Evolutionary conservation across 2,329 filamentous ascomycete species (phyloP).

Genomic region (Tolypocladium tropicale): DNA sequence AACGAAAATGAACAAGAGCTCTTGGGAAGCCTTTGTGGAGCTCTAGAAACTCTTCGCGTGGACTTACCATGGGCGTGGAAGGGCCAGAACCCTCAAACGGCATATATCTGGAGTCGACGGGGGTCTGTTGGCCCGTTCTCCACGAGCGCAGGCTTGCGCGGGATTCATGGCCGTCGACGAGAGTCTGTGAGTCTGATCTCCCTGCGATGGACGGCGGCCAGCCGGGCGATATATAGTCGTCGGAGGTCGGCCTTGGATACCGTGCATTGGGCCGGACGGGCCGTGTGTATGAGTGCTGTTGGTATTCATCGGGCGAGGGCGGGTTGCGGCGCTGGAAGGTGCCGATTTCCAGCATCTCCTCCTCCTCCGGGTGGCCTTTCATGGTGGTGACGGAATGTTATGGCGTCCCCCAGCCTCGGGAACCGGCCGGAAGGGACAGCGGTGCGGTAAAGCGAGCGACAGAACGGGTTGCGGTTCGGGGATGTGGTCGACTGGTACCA

Average conservation of each 20-base stretch:
- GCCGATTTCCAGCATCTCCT: conserved; percentile 26
- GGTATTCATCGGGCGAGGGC: conserved; percentile 15
- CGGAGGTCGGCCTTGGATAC: background rate
- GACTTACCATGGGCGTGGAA: conserved; percentile 9
- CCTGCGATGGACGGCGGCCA: conserved; percentile 9
- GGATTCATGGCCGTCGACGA: conserved; percentile 16
- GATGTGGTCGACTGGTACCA: background rate
- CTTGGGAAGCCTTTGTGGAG: no score
- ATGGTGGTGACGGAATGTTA: conserved; percentile 6
- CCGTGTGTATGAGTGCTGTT: conserved; percentile 11
- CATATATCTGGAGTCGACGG: conserved; percentile 4
- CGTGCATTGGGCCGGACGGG: conserved; percentile 1
- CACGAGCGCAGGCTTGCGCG: conserved; percentile 12
- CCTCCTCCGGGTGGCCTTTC: conserved; percentile 20
- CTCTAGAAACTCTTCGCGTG: background rate
- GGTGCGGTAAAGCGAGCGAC: background rate
- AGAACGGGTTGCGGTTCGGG: background rate
- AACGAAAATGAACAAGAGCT: background rate
- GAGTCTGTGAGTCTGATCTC: conserved; percentile 17
- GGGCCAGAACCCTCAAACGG: conserved; percentile 5
- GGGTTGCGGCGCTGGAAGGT: conserved; percentile 13
- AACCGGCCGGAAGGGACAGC: background rate
- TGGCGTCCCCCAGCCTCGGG: background rate
- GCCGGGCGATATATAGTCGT: conserved; percentile 5
- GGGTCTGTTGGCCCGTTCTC: conserved; percentile 9